Evolutionary conservation across 2,329 filamentous ascomycete species (phyloP).

Genomic region (Exophiala calicioides): DNA sequence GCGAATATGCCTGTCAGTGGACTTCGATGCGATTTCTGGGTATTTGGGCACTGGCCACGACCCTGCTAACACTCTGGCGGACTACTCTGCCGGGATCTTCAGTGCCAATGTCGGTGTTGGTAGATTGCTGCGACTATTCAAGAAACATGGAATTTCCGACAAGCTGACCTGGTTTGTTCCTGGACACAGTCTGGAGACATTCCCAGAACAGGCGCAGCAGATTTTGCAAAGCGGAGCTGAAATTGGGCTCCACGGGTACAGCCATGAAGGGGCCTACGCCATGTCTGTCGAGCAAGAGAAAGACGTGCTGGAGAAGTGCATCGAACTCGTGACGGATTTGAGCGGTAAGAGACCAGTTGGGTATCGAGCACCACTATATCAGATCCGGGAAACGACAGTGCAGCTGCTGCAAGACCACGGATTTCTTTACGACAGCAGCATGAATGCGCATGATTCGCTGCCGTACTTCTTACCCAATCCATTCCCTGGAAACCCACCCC

Average conservation of each 20-base stretch:
- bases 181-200: constrained; percentile 60
- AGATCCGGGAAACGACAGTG: constrained; percentile 52
- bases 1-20: constrained; percentile 43
- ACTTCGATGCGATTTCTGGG: constrained; percentile 62
- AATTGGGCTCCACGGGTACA: constrained; percentile 48
- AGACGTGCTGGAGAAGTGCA: constrained; percentile 53
- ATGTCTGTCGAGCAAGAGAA: constrained; percentile 52
- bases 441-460: constrained; percentile 53
- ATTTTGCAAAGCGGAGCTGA: constrained; percentile 54
- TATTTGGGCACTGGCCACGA: constrained; percentile 60
- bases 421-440: constrained; percentile 55
- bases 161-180: constrained; percentile 63
- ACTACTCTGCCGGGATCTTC: constrained; percentile 59
- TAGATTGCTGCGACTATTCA: constrained; percentile 56
- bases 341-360: constrained; percentile 51
- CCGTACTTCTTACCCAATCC: constrained; percentile 50
- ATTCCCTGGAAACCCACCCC: constrained; percentile 35
- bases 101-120: constrained; percentile 59
- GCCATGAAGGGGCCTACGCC: constrained; percentile 34
- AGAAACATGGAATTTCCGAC: constrained; percentile 52
- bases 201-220: constrained; percentile 52
- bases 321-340: constrained; percentile 45
- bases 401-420: constrained; percentile 50
- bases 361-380: constrained; percentile 56
- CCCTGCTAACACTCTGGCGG: constrained; percentile 56